Evolutionary conservation across 495 filamentous ascomycete species (phyloP).

Genomic region (Niebla homalea): DNA sequence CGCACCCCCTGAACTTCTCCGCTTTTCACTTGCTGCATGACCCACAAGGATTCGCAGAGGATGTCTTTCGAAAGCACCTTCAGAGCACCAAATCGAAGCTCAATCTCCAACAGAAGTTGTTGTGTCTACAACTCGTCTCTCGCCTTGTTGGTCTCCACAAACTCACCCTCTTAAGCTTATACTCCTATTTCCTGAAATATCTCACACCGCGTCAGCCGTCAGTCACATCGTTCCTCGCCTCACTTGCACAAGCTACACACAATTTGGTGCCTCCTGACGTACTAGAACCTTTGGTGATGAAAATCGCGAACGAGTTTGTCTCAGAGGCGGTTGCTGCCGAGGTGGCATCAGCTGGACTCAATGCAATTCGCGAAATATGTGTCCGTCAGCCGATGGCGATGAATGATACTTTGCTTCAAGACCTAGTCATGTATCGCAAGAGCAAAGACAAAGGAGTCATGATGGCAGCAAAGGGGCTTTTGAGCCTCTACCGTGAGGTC

Average conservation of each 20-base stretch:
- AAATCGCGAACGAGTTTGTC: conserved; percentile 97
- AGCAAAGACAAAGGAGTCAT: conserved; percentile 96
- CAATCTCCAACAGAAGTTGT: conserved; percentile 78
- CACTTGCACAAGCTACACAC: conserved; percentile 82
- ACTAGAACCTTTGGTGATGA: conserved; percentile 80
- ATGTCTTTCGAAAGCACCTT: conserved; percentile 79
- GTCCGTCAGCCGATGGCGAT: conserved; percentile 85
- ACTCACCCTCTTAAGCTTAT: conserved; percentile 69
- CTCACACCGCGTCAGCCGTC: conserved; percentile 78
- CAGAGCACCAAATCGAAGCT: conserved; percentile 77
- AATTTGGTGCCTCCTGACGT: conserved; percentile 85
- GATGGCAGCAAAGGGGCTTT: conserved; percentile 88
- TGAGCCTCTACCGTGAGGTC: conserved; percentile 81
- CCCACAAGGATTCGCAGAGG: conserved; percentile 88
- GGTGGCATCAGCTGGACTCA: conserved; percentile 85
- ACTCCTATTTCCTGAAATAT: conserved; percentile 77
- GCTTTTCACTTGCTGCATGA: conserved; percentile 95
- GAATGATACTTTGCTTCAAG: conserved; percentile 88
- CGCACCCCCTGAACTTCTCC: conserved; percentile 87
- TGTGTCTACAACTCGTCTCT: conserved; percentile 77
- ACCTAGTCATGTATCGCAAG: conserved; percentile 89
- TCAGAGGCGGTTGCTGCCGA: conserved; percentile 85
- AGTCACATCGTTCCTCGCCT: conserved; percentile 89
- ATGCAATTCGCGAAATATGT: conserved; percentile 89
- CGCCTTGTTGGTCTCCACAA: conserved; percentile 89